These are phyloP conservation scores for Acephala macrosclerotiorum DNA, from an alignment of 2,329 filamentous ascomycete genomes.

Conservation along the genomic window DNA sequence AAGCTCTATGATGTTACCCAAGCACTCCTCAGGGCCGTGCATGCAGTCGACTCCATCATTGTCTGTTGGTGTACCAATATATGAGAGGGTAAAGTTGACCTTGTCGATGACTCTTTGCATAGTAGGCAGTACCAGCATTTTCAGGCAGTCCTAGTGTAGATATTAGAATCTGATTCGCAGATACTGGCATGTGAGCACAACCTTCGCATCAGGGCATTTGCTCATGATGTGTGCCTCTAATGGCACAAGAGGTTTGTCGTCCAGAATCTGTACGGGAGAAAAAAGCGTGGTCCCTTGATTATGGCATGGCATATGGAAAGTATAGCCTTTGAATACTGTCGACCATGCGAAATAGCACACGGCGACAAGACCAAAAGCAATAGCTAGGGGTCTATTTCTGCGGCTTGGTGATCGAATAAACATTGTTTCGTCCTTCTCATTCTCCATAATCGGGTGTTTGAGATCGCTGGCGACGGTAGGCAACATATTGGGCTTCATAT, in stretches of 20 bases:
- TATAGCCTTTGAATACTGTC: constrained; percentile 12
- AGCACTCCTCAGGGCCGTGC: constrained; percentile 88
- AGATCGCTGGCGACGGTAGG: constrained; percentile 21
- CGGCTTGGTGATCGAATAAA: constrained; percentile 28
- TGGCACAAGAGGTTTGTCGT: constrained; percentile 61
- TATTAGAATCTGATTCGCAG: background rate
- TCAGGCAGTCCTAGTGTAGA: constrained; percentile 70
- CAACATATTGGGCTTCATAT: constrained; percentile 27
- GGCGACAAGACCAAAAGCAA: constrained; percentile 33
- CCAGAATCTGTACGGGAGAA: background rate
- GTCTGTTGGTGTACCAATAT: constrained; percentile 81
- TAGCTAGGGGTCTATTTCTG: constrained; percentile 30
- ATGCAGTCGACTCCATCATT: constrained; percentile 87
- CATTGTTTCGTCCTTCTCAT: constrained; percentile 30
- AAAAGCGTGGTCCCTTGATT: background rate
- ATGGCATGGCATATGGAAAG: constrained; percentile 21
- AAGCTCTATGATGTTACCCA: constrained; percentile 94
- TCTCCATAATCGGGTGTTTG: constrained; percentile 27
- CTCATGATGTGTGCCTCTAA: constrained; percentile 96
- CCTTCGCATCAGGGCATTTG: constrained; percentile 91
- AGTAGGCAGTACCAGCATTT: constrained; percentile 79
- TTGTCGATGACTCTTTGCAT: constrained; percentile 86
- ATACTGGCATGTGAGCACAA: constrained; percentile 40
- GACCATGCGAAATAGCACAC: constrained; percentile 37
- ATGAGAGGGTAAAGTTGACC: constrained; percentile 90